Percentiles rank a stretch among this genome's conserved stretches.
phyloP scores from a whole-genome alignment of 345 rosid genomes.

The Pugionium cornutum region DNA sequence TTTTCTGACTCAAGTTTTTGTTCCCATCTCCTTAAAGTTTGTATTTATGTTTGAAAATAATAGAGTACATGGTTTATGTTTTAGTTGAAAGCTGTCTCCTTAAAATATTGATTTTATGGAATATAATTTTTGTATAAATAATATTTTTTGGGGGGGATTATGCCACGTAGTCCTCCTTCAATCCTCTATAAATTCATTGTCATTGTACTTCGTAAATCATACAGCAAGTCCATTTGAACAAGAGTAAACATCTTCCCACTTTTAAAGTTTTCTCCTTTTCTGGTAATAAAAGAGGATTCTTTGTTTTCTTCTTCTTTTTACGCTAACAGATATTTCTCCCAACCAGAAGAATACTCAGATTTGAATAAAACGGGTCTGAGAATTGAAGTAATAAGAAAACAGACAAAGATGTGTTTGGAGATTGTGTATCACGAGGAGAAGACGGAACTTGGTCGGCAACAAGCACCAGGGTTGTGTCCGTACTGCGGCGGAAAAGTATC shows the following conservation, averaged over 20 bases:
- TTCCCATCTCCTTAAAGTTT: slow-evolving; percentile 2
- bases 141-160: background rate
- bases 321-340: background rate
- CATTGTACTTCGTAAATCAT: slow-evolving; percentile 31
- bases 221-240: slow-evolving; percentile 11
- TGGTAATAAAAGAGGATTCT: background rate
- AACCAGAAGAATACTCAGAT: background rate
- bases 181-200: slow-evolving; percentile 31
- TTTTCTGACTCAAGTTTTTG: slow-evolving; percentile 13
- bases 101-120: background rate
- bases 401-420: slow-evolving; percentile 56
- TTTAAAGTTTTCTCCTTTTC: background rate
- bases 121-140: too few species aligned
- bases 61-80: background rate
- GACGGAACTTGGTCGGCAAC: slow-evolving; percentile 65
- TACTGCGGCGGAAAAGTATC: slow-evolving; percentile 76
- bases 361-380: background rate
- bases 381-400: background rate
- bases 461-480: slow-evolving; percentile 78
- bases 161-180: slow-evolving; percentile 29
- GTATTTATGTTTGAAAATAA: slow-evolving; percentile 2
- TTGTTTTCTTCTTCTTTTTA: slow-evolving; percentile 26
- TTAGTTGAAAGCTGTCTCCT: slow-evolving; percentile 23
- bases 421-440: slow-evolving; percentile 56
- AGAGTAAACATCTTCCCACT: slow-evolving; percentile 10